Base-by-base conservation (phyloP, 2,329 filamentous ascomycete species). In the Aspergillus sojae region DNA sequence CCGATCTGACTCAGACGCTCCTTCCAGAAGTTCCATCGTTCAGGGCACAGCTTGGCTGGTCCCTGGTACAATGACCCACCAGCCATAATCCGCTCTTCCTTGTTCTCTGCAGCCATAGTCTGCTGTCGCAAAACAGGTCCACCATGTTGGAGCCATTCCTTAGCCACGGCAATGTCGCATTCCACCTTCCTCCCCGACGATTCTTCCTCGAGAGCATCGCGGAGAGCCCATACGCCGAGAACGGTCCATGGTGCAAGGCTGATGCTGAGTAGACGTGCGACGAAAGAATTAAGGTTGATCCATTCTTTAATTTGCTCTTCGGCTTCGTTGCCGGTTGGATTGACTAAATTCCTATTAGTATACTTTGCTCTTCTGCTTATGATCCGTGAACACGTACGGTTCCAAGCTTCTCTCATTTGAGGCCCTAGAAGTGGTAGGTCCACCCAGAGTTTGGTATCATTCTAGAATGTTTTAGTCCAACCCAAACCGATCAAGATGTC, bases 1-100 rank as follows among this genome's bases (percentile, higher is more conserved):
- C 61, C 11, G 10, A 62, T 46, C 23, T 55, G 11, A 19, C 23
- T 53, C 28, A 67, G 52, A 19, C 63, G 58, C 34, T 46, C 43
- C 57, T 63, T 65, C 65, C 65, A 67, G 46, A 67, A 67, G 1
- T 23, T 19, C 63, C 65, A 67, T 36, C 65, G 52, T 57, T 61
- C 63, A 39, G 34, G 7, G 26, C 58, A 60, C n/a, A 65, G 11
- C 28, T 52, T 48, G 2, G 23, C 50, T 12, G 60, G 61, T 41
- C 65, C 63, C 19, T 55, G 34, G 43, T 63, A 67, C 36, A 65
- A 36, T 1, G 58, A 3, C 9, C 65, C 65, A 28, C 50, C 58
- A 32, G 26, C 45, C 55, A 63, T 32, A 21, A 50, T 32, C 12
- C 53, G 57, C 26, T 58, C 45, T 48, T 36, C 60, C 26, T 60